A percentile compares a stretch with the other conserved stretches of the same genome.
These are phyloP conservation scores for Calonectria pauciramosa DNA, from an alignment of 2,329 filamentous ascomycete genomes.

Conservation along the genomic window DNA sequence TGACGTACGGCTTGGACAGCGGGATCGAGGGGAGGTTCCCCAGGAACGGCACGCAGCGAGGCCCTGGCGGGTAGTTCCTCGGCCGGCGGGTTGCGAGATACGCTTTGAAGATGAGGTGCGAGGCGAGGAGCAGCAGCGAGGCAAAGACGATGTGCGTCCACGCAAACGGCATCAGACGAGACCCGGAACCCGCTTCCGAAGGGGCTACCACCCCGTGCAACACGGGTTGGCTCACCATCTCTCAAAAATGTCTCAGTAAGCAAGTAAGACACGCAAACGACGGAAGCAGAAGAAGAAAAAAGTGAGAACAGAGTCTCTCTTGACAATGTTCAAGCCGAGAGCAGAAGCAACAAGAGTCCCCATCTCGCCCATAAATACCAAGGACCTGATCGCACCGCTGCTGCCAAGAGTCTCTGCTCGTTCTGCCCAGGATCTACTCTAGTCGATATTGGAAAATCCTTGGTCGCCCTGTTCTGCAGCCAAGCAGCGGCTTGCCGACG, in stretches of 20 bases:
- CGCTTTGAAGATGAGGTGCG: not conserved
- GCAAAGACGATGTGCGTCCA: not conserved
- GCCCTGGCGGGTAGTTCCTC: constrained; percentile 31
- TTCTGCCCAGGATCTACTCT: not conserved
- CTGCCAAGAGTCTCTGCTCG: not conserved
- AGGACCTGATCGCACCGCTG: not conserved
- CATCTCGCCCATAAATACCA: not conserved
- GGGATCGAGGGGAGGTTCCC: constrained; percentile 47
- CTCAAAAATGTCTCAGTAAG: not conserved
- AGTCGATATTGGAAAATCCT: not conserved
- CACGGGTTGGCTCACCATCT: not conserved
- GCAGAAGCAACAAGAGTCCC: not conserved
- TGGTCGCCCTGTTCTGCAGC: not conserved
- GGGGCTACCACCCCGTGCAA: not conserved
- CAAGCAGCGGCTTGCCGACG: not conserved
- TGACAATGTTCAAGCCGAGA: no score
- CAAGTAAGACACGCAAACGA: not conserved
- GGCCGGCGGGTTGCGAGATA: constrained; percentile 21
- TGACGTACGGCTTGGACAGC: constrained; percentile 38
- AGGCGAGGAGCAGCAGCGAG: not conserved
- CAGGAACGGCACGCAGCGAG: constrained; percentile 34
- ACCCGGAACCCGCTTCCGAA: not conserved
- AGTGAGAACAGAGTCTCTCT: not conserved
- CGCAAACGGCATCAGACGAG: not conserved
- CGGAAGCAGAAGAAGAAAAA: not conserved